Percentiles rank a stretch among this genome's conserved stretches.
Evolutionary conservation across 176 grass and related monocot species (phyloP).

Genomic region (Carex littledalei): DNA sequence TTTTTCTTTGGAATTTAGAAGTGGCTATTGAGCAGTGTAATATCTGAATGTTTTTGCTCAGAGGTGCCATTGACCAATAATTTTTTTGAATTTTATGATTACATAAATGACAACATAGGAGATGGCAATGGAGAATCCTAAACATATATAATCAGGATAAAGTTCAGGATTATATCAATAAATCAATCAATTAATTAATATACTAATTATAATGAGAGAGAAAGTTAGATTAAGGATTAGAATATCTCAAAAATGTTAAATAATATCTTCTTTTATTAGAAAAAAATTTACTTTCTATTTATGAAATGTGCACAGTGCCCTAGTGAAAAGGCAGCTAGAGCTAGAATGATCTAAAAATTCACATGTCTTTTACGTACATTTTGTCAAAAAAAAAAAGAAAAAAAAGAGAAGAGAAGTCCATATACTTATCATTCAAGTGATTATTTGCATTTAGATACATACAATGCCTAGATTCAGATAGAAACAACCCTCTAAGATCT

Average conservation of each 20-base stretch:
- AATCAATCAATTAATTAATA: not conserved
- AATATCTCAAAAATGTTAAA: not conserved
- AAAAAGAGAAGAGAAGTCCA: no score
- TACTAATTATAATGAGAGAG: conserved; percentile 19
- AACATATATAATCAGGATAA: not conserved
- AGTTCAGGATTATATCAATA: not conserved
- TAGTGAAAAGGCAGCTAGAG: not conserved
- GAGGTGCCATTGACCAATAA: not conserved
- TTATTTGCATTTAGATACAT: not conserved
- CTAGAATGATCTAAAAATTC: not conserved
- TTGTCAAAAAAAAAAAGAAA: not conserved
- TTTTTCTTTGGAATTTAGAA: not conserved
- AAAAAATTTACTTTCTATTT: conserved; percentile 4
- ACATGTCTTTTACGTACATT: not conserved
- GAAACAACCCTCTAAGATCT: not conserved
- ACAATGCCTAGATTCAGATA: not conserved
- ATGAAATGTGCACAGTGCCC: not conserved
- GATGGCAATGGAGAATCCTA: not conserved
- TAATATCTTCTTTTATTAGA: not conserved
- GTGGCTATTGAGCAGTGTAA: not conserved
- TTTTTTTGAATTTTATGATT: not conserved
- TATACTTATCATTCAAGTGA: not conserved
- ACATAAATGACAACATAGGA: not conserved
- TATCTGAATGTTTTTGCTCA: not conserved
- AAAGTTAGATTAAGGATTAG: not conserved